A percentile compares a stretch with the other conserved stretches of the same genome.
Conservation (phyloP, 345 rosid genomes). For the Nephelium lappaceum region DNA sequence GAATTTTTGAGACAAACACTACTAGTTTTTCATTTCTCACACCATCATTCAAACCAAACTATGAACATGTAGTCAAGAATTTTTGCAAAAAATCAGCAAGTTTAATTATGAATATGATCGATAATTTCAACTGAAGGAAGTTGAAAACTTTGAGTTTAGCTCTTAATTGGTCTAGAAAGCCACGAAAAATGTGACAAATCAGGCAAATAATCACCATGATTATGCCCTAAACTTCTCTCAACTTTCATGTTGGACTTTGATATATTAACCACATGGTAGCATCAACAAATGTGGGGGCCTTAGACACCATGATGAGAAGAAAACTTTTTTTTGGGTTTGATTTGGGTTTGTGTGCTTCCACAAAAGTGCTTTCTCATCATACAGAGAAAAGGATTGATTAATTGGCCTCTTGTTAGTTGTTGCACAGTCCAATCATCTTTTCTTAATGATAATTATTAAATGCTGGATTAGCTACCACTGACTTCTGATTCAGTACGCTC, state of each 20-base stretch:
- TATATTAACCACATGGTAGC: constrained; percentile 26
- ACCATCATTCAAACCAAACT: not conserved
- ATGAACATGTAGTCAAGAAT: not conserved
- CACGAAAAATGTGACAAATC: not conserved
- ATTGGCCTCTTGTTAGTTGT: constrained; percentile 3
- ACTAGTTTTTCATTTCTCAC: not conserved
- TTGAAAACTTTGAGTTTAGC: not conserved
- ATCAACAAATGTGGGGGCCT: constrained; percentile 16
- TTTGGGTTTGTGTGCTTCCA: not conserved
- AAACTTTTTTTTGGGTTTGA: not conserved
- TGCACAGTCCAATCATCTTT: constrained; percentile 4
- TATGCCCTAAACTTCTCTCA: constrained; percentile 6
- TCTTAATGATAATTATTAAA: not conserved
- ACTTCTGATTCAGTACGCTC: too few relatives aligned
- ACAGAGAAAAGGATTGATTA: not conserved
- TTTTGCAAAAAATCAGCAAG: not conserved
- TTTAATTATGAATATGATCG: not conserved
- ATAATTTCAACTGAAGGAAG: not conserved
- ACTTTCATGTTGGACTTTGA: constrained; percentile 25
- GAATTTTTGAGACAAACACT: not conserved
- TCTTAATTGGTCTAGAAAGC: not conserved
- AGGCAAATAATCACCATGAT: constrained; percentile 17
- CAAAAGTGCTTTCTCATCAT: not conserved
- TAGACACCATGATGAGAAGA: constrained; percentile 1
- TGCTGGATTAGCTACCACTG: too few relatives aligned